Evolutionary conservation across 495 filamentous ascomycete species (phyloP), one percentile per base, ranked within the genome.

Genomic region (Hypoxylon perforatum): DNA sequence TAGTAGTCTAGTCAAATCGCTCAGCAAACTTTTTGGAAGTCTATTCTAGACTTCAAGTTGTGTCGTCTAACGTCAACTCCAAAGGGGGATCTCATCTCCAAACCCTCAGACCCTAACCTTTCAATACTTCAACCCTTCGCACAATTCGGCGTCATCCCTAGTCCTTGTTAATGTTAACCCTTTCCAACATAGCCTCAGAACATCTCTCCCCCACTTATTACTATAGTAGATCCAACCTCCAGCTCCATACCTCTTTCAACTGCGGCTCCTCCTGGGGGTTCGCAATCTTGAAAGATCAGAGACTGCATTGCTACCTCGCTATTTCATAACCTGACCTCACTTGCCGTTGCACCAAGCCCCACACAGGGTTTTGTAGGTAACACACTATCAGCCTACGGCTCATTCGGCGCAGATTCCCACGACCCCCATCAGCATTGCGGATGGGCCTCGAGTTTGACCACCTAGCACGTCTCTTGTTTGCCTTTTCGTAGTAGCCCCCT

Each of bases 381-480:
- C 63, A 69, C 76, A 76, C 73, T 70, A 80, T 80, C 80, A 82
- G 80, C 77, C 80, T 82, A 74, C 77, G 80, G 79, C 77, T 77
- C 77, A 69, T 79, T 82, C 80, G 80, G 80, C 72, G 75, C 71
- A 73, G 61, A 67, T 77, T 80, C 73, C 80, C 79, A 72, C 68
- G 63, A 73, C 56, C 66, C 65, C 70, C 66, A 60, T 57, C 45
- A 51, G 15, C 1, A 23, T 18, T 54, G 61, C 52, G 62, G 52
- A 50, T 55, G 58, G 63, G 47, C 48, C 62, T 62, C 25, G 63
- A 52, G 18, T 66, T 66, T 65, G 61, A 28, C 62, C 58, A 70
- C 38, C 54, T 54, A 63, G 53, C 57, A 48, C 63, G 42, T 38
- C 63, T 63, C 44, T 59, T 66, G 57, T 66, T 66, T 65, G 62